A percentile compares a stretch with the other conserved stretches of the same genome.
Conservation (phyloP, 768 basidiomycete genomes). For the Sporobolomyces pararoseus region DNA sequence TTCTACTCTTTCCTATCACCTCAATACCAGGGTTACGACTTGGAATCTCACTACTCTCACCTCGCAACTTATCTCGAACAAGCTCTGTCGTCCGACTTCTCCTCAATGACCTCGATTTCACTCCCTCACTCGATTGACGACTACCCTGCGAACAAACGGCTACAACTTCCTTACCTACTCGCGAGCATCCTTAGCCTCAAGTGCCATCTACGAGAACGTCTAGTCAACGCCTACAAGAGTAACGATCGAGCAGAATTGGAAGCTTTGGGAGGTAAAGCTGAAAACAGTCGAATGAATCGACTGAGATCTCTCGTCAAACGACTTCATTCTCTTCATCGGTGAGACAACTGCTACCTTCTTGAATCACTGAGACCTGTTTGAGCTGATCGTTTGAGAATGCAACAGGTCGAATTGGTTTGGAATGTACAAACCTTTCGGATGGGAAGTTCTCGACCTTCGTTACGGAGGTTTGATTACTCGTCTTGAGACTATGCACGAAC, state of each 20-base stretch:
- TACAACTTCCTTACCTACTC: conserved; percentile 38
- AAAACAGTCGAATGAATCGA: conserved; percentile 27
- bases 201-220: conserved; percentile 39
- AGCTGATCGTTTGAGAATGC: too few relatives aligned
- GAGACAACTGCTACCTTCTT: neutral
- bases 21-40: conserved; percentile 42
- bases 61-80: conserved; percentile 40
- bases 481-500: conserved; percentile 42
- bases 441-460: conserved; percentile 40
- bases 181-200: conserved; percentile 42
- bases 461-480: conserved; percentile 41
- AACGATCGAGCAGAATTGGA: conserved; percentile 35
- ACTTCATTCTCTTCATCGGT: conserved; percentile 37
- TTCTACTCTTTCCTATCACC: conserved; percentile 44
- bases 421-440: conserved; percentile 40
- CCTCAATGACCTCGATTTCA: conserved; percentile 29
- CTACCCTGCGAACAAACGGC: conserved; percentile 35
- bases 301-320: conserved; percentile 28
- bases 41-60: conserved; percentile 40
- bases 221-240: conserved; percentile 30
- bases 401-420: conserved; percentile 41
- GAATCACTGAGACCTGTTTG: too few relatives aligned
- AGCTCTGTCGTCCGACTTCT: conserved; percentile 34
- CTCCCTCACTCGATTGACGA: conserved; percentile 36
- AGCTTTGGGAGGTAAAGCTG: conserved; percentile 26